phyloP scores from a whole-genome alignment of 2,329 filamentous ascomycete species.

The Alternaria panax region DNA sequence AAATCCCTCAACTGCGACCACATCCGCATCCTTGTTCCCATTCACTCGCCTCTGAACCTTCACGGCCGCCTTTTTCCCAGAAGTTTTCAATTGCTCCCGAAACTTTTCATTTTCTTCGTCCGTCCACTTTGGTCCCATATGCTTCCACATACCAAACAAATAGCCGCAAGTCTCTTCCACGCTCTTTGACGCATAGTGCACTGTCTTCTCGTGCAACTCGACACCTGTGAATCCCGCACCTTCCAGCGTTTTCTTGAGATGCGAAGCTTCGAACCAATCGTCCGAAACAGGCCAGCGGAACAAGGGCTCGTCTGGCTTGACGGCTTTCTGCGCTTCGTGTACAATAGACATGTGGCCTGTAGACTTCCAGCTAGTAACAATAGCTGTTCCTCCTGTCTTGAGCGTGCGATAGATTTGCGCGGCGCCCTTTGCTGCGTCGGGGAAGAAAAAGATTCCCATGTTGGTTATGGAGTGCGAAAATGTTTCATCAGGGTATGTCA shows the following conservation, averaged over 20 bases:
- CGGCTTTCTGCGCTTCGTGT: slow-evolving; percentile 12
- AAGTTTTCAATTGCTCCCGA: background rate
- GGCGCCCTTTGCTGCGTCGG: slow-evolving; percentile 29
- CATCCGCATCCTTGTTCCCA: slow-evolving; percentile 5
- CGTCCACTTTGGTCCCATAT: slow-evolving; percentile 7
- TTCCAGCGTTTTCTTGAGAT: slow-evolving; percentile 10
- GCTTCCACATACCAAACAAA: slow-evolving; percentile 11
- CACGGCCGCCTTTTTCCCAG: background rate
- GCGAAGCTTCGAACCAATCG: slow-evolving; percentile 15
- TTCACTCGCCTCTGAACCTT: slow-evolving; percentile 2
- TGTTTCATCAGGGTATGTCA: slow-evolving; percentile 31
- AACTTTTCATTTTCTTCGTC: slow-evolving; percentile 13
- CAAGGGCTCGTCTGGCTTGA: slow-evolving; percentile 8
- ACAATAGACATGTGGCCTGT: slow-evolving; percentile 5
- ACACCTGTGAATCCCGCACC: slow-evolving; percentile 17
- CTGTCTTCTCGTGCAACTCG: slow-evolving; percentile 7
- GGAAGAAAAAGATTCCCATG: slow-evolving; percentile 49
- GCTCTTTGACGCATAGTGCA: slow-evolving; percentile 16
- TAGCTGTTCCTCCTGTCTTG: slow-evolving; percentile 44
- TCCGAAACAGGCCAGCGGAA: slow-evolving; percentile 22
- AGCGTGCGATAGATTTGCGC: slow-evolving; percentile 49
- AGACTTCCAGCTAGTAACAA: slow-evolving; percentile 35
- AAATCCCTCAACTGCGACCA: slow-evolving; percentile 14
- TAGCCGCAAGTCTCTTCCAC: slow-evolving; percentile 7
- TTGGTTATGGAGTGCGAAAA: slow-evolving; percentile 52